Conservation (phyloP, 1,284 basidiomycete species). For the Leccinum angustisporum region DNA sequence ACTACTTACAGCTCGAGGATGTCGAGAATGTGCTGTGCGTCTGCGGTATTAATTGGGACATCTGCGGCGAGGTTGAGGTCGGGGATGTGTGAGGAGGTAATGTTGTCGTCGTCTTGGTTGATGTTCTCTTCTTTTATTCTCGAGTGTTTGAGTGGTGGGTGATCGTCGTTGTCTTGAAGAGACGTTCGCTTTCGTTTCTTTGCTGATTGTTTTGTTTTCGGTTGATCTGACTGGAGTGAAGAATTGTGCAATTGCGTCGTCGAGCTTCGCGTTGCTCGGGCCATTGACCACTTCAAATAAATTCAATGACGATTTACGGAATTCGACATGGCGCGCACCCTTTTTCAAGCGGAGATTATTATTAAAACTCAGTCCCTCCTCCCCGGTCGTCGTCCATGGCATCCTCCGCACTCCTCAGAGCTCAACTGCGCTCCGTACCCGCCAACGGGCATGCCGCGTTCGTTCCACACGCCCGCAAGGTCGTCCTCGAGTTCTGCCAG, state of each 20-base stretch:
- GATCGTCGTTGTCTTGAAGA: conserved; percentile 40
- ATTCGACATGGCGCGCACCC: conserved; percentile 1
- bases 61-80: conserved; percentile 44
- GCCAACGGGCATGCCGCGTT: conserved; percentile 72
- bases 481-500: conserved; percentile 85
- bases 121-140: conserved; percentile 38
- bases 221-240: conserved; percentile 28
- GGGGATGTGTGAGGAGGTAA: conserved; percentile 17
- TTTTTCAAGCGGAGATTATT: conserved; percentile 17
- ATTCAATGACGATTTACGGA: conserved; percentile 20
- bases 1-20: conserved; percentile 69
- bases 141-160: conserved; percentile 46
- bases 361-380: conserved; percentile 18
- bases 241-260: conserved; percentile 36
- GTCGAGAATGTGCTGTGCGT: conserved; percentile 67
- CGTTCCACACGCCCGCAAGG: conserved; percentile 72
- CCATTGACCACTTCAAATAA: conserved; percentile 40
- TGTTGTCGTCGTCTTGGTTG: conserved; percentile 33
- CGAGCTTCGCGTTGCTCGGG: conserved; percentile 67
- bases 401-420: conserved; percentile 47
- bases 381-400: conserved; percentile 36
- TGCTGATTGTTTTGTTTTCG: conserved; percentile 33
- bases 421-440: conserved; percentile 56
- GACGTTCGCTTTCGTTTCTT: conserved; percentile 70
- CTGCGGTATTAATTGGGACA: conserved; percentile 44